Percentiles rank a stretch among this genome's conserved stretches.
phyloP scores from a whole-genome alignment of 345 rosid genomes.

The Populus davidiana region DNA sequence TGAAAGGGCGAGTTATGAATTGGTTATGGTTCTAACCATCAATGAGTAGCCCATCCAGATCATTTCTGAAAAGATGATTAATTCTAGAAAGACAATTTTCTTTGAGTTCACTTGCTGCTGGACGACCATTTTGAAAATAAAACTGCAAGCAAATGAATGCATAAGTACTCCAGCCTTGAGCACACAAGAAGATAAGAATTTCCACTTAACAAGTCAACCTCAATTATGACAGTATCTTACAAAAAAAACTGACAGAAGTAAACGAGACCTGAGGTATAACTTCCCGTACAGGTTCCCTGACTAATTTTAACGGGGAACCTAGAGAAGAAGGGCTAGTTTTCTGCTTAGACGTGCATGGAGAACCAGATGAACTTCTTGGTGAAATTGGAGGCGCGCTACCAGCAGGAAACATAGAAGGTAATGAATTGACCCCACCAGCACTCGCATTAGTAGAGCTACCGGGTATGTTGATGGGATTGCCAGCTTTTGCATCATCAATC shows the following conservation, averaged over 20 bases:
- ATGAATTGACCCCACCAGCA: constrained; percentile 12
- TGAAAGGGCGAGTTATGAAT: not conserved
- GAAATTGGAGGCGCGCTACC: constrained; percentile 34
- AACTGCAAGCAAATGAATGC: constrained; percentile 19
- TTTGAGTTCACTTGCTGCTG: constrained; percentile 25
- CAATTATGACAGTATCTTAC: constrained; percentile 1
- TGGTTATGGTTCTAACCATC: constrained; percentile 22
- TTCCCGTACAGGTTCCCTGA: constrained; percentile 20
- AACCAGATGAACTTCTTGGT: constrained; percentile 32
- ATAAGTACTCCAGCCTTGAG: not conserved
- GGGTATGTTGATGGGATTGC: constrained; percentile 7
- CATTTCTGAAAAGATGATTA: constrained; percentile 20
- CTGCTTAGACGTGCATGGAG: constrained; percentile 28
- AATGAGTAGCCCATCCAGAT: constrained; percentile 17
- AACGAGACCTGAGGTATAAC: constrained; percentile 31
- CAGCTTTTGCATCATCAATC: constrained; percentile 23
- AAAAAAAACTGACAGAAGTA: constrained; percentile 9
- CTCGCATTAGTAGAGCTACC: constrained; percentile 1
- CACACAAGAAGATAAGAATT: not conserved
- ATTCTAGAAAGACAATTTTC: constrained; percentile 22
- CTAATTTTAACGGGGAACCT: constrained; percentile 23
- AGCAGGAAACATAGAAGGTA: constrained; percentile 30
- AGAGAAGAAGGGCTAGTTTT: constrained; percentile 24
- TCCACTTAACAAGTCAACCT: not conserved
- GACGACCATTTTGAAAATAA: constrained; percentile 32